Percentiles rank a stretch among this genome's conserved stretches.
These are phyloP conservation scores for Hysterium pulicare DNA, from an alignment of 2,329 filamentous ascomycete species.

Conservation along the genomic window DNA sequence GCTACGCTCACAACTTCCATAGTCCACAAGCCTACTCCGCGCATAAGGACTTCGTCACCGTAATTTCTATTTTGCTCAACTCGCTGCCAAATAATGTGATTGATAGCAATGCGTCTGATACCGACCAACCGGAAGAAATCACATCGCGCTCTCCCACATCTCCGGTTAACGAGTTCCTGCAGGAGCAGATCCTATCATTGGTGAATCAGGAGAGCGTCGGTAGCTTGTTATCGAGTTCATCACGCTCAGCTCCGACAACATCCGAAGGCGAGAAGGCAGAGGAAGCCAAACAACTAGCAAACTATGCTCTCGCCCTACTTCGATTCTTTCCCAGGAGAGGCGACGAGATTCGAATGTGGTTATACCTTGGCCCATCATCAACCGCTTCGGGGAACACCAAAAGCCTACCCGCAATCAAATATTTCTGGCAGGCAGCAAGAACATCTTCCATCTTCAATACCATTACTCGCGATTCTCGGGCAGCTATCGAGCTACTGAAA, in stretches of 20 bases:
- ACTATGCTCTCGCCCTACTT: slow-evolving; percentile 80
- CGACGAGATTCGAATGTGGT: slow-evolving; percentile 91
- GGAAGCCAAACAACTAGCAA: slow-evolving; percentile 72
- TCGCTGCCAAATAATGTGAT: slow-evolving; percentile 56
- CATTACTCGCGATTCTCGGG: slow-evolving; percentile 56
- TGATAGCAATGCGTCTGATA: slow-evolving; percentile 42
- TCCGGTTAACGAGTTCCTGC: slow-evolving; percentile 51
- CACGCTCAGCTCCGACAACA: slow-evolving; percentile 31
- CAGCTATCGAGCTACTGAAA: slow-evolving; percentile 57
- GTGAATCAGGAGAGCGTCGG: slow-evolving; percentile 74
- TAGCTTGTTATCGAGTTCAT: slow-evolving; percentile 51
- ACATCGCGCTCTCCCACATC: slow-evolving; percentile 40
- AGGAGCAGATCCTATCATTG: slow-evolving; percentile 64
- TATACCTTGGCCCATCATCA: slow-evolving; percentile 71
- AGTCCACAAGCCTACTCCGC: slow-evolving; percentile 39
- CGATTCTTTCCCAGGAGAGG: slow-evolving; percentile 77
- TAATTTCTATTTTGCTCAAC: slow-evolving; percentile 55
- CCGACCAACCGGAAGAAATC: slow-evolving; percentile 25
- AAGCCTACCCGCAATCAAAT: slow-evolving; percentile 66
- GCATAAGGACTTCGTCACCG: slow-evolving; percentile 54
- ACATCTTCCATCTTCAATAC: slow-evolving; percentile 56
- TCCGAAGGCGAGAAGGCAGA: slow-evolving; percentile 40
- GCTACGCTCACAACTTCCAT: slow-evolving; percentile 43
- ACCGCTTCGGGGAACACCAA: slow-evolving; percentile 30
- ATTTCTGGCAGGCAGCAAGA: slow-evolving; percentile 73